phyloP scores from a whole-genome alignment of 176 grass and related monocot species.

The Elaeis guineensis region DNA sequence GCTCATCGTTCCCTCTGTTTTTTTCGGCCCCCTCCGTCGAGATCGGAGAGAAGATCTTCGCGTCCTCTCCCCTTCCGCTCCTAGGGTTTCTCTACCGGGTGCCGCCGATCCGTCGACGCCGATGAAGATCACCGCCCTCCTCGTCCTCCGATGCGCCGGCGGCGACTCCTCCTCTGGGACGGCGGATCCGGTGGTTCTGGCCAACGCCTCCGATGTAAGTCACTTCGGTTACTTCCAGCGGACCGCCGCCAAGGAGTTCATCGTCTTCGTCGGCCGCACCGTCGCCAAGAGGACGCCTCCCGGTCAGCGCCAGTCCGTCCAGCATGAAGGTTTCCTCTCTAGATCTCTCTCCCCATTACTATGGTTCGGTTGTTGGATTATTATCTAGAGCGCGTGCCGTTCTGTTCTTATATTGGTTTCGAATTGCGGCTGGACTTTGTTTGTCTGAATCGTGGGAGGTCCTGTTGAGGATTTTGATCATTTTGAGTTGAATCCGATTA shows the following conservation, averaged over 20 bases:
- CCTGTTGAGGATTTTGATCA: too few relatives aligned
- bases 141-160: slow-evolving; percentile 44
- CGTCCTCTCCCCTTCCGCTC: not conserved
- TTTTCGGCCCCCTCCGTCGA: not conserved
- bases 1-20: too few relatives aligned
- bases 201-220: slow-evolving; percentile 88
- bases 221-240: slow-evolving; percentile 87
- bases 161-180: slow-evolving; percentile 31
- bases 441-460: too few relatives aligned
- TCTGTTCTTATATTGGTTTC: too few relatives aligned
- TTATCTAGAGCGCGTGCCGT: too few relatives aligned
- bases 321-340: slow-evolving; percentile 63
- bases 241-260: slow-evolving; percentile 68
- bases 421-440: too few relatives aligned
- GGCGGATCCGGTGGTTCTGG: slow-evolving; percentile 54
- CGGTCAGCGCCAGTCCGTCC: slow-evolving; percentile 83
- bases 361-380: too few relatives aligned
- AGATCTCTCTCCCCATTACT: too few relatives aligned
- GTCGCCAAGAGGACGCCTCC: slow-evolving; percentile 63
- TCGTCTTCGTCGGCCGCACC: slow-evolving; percentile 74
- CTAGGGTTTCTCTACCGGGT: too few relatives aligned
- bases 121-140: slow-evolving; percentile 89
- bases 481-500: too few relatives aligned
- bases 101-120: not conserved
- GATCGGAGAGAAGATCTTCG: not conserved